Conservation (phyloP, 257 asterid genomes). For the Catharanthus roseus region DNA sequence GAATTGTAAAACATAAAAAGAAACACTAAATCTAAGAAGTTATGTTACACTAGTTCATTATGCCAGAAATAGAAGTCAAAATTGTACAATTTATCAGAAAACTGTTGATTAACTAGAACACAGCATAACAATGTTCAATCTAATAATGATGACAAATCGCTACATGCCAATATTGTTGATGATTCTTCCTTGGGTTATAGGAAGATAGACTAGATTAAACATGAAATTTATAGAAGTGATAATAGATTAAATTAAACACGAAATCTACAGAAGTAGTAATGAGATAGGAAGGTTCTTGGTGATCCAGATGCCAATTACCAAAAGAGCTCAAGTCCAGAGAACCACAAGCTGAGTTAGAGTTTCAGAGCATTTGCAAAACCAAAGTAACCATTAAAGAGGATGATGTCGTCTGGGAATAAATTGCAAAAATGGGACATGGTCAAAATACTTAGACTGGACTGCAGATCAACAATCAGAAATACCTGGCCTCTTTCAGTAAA, state of each 20-base stretch:
- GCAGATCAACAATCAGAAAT: conserved; percentile 24
- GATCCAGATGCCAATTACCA: neutral
- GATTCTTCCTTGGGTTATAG: neutral
- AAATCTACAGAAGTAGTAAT: neutral
- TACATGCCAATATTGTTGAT: neutral
- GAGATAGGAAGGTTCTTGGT: neutral
- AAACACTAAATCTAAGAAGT: neutral
- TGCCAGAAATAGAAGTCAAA: neutral
- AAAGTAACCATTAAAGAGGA: neutral
- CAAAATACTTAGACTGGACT: neutral
- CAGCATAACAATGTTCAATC: neutral
- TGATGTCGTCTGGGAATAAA: neutral
- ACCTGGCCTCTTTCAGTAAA: conserved; percentile 99
- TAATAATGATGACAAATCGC: neutral
- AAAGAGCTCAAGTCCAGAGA: neutral
- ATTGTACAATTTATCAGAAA: neutral
- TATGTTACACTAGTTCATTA: neutral
- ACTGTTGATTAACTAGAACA: neutral
- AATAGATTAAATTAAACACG: neutral
- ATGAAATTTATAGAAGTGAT: neutral
- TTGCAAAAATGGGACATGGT: neutral
- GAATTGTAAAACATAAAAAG: neutral
- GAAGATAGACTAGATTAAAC: neutral
- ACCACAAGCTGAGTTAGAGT: neutral
- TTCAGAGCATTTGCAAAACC: neutral